Percentiles rank a stretch among this genome's conserved stretches.
These are phyloP conservation scores for Endocarpon pusillum DNA, from an alignment of 495 filamentous ascomycete genomes.

Conservation along the genomic window DNA sequence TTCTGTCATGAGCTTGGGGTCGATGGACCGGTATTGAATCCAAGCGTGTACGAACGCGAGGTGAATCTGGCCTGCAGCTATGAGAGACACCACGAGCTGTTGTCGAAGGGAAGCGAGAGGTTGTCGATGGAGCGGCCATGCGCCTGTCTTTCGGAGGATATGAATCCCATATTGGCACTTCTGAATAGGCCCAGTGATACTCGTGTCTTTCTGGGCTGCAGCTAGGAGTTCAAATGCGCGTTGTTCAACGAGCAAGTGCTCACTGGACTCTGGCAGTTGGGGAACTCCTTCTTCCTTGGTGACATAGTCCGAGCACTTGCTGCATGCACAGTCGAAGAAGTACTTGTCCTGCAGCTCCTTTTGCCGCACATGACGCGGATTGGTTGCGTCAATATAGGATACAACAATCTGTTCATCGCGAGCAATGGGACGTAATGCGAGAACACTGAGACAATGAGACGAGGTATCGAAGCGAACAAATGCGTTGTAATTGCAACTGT, in stretches of 20 bases:
- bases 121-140: slow-evolving; percentile 22
- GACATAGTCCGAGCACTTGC: too few species aligned
- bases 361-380: slow-evolving; percentile 28
- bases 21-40: slow-evolving; percentile 20
- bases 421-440: slow-evolving; percentile 28
- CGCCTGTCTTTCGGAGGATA: slow-evolving; percentile 9
- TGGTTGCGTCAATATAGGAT: slow-evolving; percentile 48
- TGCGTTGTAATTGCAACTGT: slow-evolving; percentile 56
- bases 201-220: slow-evolving; percentile 6
- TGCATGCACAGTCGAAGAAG: slow-evolving; percentile 49
- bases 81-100: slow-evolving; percentile 19
- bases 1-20: slow-evolving; percentile 18
- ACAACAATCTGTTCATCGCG: slow-evolving; percentile 46
- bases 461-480: slow-evolving; percentile 46
- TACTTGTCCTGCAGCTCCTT: slow-evolving; percentile 37
- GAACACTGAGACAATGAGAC: too few species aligned
- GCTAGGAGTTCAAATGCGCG: slow-evolving; percentile 16
- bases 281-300: slow-evolving; percentile 12
- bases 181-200: slow-evolving; percentile 8
- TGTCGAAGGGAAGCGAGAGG: slow-evolving; percentile 25
- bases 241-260: slow-evolving; percentile 10
- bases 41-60: slow-evolving; percentile 23
- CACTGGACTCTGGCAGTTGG: slow-evolving; percentile 9
- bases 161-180: slow-evolving; percentile 13
- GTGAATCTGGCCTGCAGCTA: slow-evolving; percentile 16